Conservation (phyloP, 2,329 filamentous ascomycete species). For the Xylariaceae sp. region DNA sequence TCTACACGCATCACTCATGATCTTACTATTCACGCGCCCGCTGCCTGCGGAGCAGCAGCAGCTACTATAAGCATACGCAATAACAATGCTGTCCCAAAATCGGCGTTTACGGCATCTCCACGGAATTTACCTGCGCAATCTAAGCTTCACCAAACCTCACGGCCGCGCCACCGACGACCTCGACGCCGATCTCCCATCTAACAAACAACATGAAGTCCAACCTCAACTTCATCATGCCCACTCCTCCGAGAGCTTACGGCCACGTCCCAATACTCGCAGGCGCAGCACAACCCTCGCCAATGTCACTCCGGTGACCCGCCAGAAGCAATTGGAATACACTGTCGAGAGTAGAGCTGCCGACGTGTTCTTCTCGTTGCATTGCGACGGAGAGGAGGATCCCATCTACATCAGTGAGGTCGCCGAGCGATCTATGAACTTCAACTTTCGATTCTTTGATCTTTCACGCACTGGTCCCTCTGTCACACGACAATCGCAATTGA, state of each 20-base stretch:
- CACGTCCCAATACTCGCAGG: constrained; percentile 47
- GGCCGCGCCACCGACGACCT: constrained; percentile 79
- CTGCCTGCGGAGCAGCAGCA: constrained; percentile 41
- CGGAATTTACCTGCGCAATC: constrained; percentile 85
- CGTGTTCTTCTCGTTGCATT: constrained; percentile 86
- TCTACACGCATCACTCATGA: constrained; percentile 30
- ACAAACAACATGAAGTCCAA: constrained; percentile 61
- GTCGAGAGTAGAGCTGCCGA: constrained; percentile 79
- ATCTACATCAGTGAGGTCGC: constrained; percentile 90
- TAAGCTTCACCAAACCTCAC: constrained; percentile 68
- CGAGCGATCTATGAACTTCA: constrained; percentile 85
- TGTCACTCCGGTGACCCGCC: constrained; percentile 59
- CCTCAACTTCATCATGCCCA: constrained; percentile 58
- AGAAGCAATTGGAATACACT: constrained; percentile 78
- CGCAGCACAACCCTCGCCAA: constrained; percentile 58
- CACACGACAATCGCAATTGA: constrained; percentile 69
- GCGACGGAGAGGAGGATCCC: constrained; percentile 69
- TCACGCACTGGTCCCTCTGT: constrained; percentile 66
- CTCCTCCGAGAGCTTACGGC: constrained; percentile 60
- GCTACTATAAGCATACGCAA: not conserved
- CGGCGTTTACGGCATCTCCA: constrained; percentile 87
- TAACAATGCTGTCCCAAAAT: constrained; percentile 69
- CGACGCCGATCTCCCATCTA: constrained; percentile 72
- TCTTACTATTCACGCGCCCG: constrained; percentile 31
- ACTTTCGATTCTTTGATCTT: constrained; percentile 85